Percentiles rank a stretch among this genome's conserved stretches.
phyloP scores from a whole-genome alignment of 2,329 filamentous ascomycete species.

The Xenoacremonium recifei region DNA sequence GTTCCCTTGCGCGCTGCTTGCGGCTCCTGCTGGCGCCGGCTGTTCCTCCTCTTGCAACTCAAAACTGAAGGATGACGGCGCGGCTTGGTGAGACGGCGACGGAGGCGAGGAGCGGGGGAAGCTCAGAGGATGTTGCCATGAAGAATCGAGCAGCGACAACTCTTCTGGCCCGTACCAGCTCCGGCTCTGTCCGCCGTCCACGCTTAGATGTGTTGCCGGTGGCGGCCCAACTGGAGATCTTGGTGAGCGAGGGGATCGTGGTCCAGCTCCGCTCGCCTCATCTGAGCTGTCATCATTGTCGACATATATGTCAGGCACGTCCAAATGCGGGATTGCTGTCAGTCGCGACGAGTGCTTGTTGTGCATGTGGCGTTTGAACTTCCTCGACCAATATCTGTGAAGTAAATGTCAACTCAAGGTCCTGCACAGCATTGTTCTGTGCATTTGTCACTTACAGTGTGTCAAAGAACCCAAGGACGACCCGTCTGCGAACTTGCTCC shows the following conservation, averaged over 20 bases:
- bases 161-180: conserved; percentile 46
- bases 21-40: conserved; percentile 25
- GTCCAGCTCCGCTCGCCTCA: conserved; percentile 19
- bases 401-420: background rate
- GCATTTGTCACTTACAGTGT: conserved; percentile 64
- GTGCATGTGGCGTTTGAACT: conserved; percentile 75
- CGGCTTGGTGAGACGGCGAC: conserved; percentile 38
- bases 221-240: conserved; percentile 19
- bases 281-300: conserved; percentile 67
- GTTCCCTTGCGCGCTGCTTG: conserved; percentile 47
- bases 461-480: conserved; percentile 94
- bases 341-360: conserved; percentile 73
- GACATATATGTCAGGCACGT: conserved; percentile 86
- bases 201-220: conserved; percentile 18
- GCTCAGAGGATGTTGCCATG: conserved; percentile 50
- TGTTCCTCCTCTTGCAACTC: conserved; percentile 49
- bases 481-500: conserved; percentile 85
- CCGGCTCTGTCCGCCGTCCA: conserved; percentile 34
- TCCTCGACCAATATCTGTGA: conserved; percentile 72
- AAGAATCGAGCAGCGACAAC: conserved; percentile 33
- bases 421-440: too few relatives aligned
- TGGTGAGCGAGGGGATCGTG: conserved; percentile 16
- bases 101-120: conserved; percentile 48
- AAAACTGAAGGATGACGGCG: conserved; percentile 58
- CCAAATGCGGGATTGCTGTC: conserved; percentile 74